Conservation (phyloP, 2,329 filamentous ascomycete species). For the Harringtonia aguacate region DNA sequence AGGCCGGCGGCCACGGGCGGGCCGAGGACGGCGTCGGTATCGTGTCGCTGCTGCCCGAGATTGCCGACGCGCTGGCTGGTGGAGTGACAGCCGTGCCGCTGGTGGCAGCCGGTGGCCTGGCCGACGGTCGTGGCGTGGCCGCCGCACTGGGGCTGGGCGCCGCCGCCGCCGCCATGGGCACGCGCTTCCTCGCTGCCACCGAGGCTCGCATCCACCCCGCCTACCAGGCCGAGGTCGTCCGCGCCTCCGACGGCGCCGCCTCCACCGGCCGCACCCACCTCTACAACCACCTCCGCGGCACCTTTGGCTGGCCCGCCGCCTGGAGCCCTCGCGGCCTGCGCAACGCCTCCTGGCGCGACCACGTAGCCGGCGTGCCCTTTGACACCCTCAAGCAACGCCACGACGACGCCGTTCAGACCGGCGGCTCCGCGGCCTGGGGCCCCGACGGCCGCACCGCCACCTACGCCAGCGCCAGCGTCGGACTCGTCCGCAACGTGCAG, state of each 20-base stretch:
- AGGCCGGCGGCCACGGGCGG: constrained; percentile 52
- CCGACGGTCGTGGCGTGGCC: constrained; percentile 42
- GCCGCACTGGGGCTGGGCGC: constrained; percentile 45
- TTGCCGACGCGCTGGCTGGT: constrained; percentile 33
- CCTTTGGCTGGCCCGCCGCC: constrained; percentile 28
- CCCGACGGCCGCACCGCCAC: constrained; percentile 8
- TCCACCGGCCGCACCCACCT: constrained; percentile 29
- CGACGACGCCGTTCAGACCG: constrained; percentile 23
- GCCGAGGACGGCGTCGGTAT: constrained; percentile 42
- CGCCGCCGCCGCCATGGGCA: constrained; percentile 48
- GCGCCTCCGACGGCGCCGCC: constrained; percentile 26
- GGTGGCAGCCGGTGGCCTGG: constrained; percentile 50
- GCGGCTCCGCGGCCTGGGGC: constrained; percentile 20
- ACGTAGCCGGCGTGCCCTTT: constrained; percentile 26
- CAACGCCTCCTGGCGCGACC: constrained; percentile 29
- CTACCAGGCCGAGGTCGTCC: constrained; percentile 30
- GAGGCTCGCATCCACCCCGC: constrained; percentile 28
- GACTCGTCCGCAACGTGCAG: constrained; percentile 8
- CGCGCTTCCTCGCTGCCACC: constrained; percentile 44
- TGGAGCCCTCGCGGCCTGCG: constrained; percentile 28
- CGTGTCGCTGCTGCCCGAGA: constrained; percentile 46
- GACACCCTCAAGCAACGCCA: constrained; percentile 30
- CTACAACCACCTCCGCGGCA: constrained; percentile 33
- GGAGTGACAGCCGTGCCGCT: constrained; percentile 28
- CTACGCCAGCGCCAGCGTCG: constrained; percentile 11